Evolutionary conservation across 371 early-diverging fungal genomes (phyloP), one percentile per base, ranked within the genome.

Genomic region (Syncephalastrum monosporum): DNA sequence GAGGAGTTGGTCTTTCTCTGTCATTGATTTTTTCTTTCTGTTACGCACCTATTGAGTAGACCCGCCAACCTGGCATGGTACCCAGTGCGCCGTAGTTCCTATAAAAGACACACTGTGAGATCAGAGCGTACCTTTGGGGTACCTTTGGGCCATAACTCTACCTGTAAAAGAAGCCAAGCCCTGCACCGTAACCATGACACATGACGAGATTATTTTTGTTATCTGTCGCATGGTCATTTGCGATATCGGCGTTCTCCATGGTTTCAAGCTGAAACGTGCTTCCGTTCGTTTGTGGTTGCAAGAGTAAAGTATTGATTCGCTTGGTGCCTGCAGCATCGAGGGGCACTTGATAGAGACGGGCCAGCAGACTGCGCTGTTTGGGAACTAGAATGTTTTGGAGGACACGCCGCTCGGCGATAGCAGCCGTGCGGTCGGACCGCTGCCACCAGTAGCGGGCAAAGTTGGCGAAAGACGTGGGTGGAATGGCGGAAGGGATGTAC

Each of bases 141-240:
- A 16, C n/a, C 14, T 57, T 44, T 25, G 19, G 12, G 14, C 49
- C 16, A 42, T 42, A 10, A 41, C 27, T 46, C 2, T 59, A 62
- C 63, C 50, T 73, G 71, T 86, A 95, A 70, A 89, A 97, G 67
- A 92, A 93, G 0, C 92, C 97, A 12, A 97, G 70, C 13, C 75
- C 65, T 65, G 91, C 91, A 21, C 96, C 96, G 67, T 88, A 97
- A 10, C 97, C 97, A 69, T 97, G 97, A 55, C 89, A 84, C 50
- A 95, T 77, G 4, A 95, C 95, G 38, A 95, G 68, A 50, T 78
- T 81, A 33, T 12, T 33, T 13, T 77, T 69, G 15, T 69, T 64
- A 19, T 62, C 67, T 8, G 61, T 65, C n/a, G 56, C 67, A 33
- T 72, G 60, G 1, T 64, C 63, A 3, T 63, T 53, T 49, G 63